Evolutionary conservation across 768 basidiomycete genomes (phyloP), one percentile per base, ranked within the genome.

Genomic region (Russula sp.): DNA sequence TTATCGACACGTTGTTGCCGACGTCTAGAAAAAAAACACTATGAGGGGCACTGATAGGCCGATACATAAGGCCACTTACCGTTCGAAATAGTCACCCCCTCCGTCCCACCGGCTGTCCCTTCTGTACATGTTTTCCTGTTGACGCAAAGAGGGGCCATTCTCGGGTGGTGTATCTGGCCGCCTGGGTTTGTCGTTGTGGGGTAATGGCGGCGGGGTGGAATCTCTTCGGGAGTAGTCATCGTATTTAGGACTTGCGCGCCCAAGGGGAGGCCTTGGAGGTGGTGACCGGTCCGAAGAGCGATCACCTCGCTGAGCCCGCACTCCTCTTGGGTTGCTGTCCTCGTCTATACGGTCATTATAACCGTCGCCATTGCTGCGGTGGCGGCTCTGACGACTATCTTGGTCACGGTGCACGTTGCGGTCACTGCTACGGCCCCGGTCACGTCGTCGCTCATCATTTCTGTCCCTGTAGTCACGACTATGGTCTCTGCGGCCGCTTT

Each of bases 31-130:
- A 47, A 45, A 39, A n/a, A 41, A 18, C n/a, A 39, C 1, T 16
- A 60, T 61, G 22, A 56, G 39, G 6, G 47, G 60, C 32, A 53
- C 39, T 41, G 69, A 25, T 8, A 22, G 18, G 59, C 13, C 32
- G 36, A 52, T 16, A 45, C 38, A 59, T 32, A 55, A 59, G n/a
- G 13, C 16, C 32, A 72, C 80, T 56, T 65, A 89, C 90, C 83
- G 83, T 64, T 91, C 88, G 72, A 91, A 70, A 63, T 79, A 90
- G 58, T 89, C 86, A 13, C 73, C 71, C 2, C 79, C 76, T 35
- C 76, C 75, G 29, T 72, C 69, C 20, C 74, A 73, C 16, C 71
- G 75, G 49, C 71, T 65, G 60, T 70, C 66, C 11, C 65, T 66
- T 14, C 58, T 59, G 42, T 72, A 69, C 84, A 86, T 83, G 69